These are phyloP conservation scores for Acanthamoeba quina DNA, from an alignment of 208 protist species.

Conservation along the genomic window DNA sequence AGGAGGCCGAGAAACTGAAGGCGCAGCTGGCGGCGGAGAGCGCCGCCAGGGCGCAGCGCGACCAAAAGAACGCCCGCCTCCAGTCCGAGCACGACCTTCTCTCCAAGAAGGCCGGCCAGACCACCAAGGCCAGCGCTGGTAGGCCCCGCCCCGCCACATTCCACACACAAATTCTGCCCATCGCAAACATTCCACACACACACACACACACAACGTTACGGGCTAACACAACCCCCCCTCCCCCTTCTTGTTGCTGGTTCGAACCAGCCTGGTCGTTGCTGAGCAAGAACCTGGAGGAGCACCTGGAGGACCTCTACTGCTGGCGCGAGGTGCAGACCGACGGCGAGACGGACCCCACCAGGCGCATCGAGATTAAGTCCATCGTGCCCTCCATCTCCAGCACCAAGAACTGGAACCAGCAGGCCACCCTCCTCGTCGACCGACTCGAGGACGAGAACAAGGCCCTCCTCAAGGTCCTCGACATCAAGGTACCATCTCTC, in stretches of 20 bases:
- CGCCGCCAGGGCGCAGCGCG: background rate
- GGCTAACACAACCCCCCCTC: background rate
- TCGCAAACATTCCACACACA: background rate
- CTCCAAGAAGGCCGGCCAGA: constrained; percentile 10
- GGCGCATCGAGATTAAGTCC: constrained; percentile 27
- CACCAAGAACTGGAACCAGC: constrained; percentile 30
- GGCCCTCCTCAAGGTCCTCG: constrained; percentile 7
- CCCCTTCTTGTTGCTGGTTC: background rate
- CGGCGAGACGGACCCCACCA: constrained; percentile 25
- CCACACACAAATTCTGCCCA: background rate
- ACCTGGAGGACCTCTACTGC: constrained; percentile 58
- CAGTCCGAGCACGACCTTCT: constrained; percentile 1
- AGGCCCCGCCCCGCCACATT: no score
- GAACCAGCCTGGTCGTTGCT: constrained; percentile 10
- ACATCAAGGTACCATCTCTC: background rate
- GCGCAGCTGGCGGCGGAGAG: constrained; percentile 1
- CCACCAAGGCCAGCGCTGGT: background rate
- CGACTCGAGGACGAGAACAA: constrained; percentile 47
- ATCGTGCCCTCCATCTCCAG: constrained; percentile 28
- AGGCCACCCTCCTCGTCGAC: background rate
- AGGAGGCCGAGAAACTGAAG: background rate
- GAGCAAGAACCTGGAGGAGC: constrained; percentile 50
- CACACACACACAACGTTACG: no score
- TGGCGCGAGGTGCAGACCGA: constrained; percentile 24
- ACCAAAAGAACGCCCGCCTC: constrained; percentile 6